Conservation (phyloP, 208 protist species). For the Trypanosoma platydactyli region DNA sequence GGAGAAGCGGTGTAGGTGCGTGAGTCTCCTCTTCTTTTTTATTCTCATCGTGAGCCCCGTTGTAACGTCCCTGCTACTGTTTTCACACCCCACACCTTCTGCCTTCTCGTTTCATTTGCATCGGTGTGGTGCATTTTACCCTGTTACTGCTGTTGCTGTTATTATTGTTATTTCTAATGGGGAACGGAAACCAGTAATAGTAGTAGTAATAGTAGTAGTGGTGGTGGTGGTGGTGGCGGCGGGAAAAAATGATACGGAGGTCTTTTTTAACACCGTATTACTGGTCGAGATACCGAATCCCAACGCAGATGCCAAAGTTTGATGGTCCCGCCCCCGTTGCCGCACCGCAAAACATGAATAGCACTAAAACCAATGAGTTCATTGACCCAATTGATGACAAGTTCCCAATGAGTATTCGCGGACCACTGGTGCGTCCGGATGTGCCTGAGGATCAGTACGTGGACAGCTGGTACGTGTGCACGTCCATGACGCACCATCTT, state of each 20-base stretch:
- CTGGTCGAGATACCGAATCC: slow-evolving; percentile 88
- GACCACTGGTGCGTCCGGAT: slow-evolving; percentile 73
- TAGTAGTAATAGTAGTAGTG: background rate
- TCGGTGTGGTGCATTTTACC: no score
- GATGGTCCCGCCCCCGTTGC: slow-evolving; percentile 83
- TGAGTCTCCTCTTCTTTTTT: slow-evolving; percentile 12
- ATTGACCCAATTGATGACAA: slow-evolving; percentile 91
- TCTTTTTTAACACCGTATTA: slow-evolving; percentile 52
- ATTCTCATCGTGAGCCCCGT: slow-evolving; percentile 1
- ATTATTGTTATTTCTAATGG: background rate
- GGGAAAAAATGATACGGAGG: slow-evolving; percentile 25
- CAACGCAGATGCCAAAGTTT: slow-evolving; percentile 82
- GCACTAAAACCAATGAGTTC: slow-evolving; percentile 88
- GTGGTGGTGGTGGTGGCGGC: background rate
- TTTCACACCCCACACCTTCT: no score
- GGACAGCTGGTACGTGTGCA: slow-evolving; percentile 90
- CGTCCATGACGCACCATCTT: slow-evolving; percentile 86
- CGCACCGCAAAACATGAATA: slow-evolving; percentile 91
- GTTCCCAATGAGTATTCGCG: slow-evolving; percentile 83
- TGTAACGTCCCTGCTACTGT: no score
- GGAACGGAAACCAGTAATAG: background rate
- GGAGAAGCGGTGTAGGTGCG: background rate
- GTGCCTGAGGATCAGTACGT: slow-evolving; percentile 89
- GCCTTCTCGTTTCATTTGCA: no score
- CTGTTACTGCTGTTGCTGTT: background rate